A percentile compares a stretch with the other conserved stretches of the same genome.
These are phyloP conservation scores for Geotrichum fermentans DNA, from an alignment of 1,139 yeast species.

Conservation along the genomic window DNA sequence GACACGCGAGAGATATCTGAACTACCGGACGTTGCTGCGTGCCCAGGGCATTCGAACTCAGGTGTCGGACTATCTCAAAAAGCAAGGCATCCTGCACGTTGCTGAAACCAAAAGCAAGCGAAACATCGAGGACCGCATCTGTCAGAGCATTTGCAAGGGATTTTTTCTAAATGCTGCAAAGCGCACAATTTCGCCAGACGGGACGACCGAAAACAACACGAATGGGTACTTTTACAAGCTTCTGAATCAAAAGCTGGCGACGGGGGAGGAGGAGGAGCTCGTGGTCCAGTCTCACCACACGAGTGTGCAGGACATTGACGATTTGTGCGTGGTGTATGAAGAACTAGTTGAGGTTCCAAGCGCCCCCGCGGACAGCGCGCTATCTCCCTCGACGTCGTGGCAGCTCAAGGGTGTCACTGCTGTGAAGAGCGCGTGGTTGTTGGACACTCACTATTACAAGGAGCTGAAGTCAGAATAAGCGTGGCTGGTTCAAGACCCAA, in stretches of 20 bases:
- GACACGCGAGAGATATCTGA: slow-evolving; percentile 76
- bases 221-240: slow-evolving; percentile 12
- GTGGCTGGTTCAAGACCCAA: slow-evolving; percentile 11
- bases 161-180: slow-evolving; percentile 25
- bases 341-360: slow-evolving; percentile 10
- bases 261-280: slow-evolving; percentile 1
- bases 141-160: slow-evolving; percentile 21
- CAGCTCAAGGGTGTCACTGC: slow-evolving; percentile 15
- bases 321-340: slow-evolving; percentile 18
- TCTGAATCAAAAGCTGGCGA: slow-evolving; percentile 3
- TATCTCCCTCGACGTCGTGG: slow-evolving; percentile 10
- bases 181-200: slow-evolving; percentile 6
- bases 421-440: slow-evolving; percentile 19
- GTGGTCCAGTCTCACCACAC: slow-evolving; percentile 7
- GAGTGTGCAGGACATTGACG: slow-evolving; percentile 10
- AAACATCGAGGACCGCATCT: slow-evolving; percentile 17
- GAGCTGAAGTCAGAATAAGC: slow-evolving; percentile 8
- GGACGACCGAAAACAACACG: slow-evolving; percentile 3
- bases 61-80: slow-evolving; percentile 14
- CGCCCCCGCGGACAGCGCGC: too few relatives aligned
- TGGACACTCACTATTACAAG: slow-evolving; percentile 17
- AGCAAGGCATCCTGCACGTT: slow-evolving; percentile 8
- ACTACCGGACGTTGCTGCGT: slow-evolving; percentile 63
- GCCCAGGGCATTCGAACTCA: slow-evolving; percentile 39
- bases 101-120: slow-evolving; percentile 2